Percentiles rank a stretch among this genome's conserved stretches.
Evolutionary conservation across 805 yeast genomes (phyloP).

Genomic region (Saccharomycopsis vini): DNA sequence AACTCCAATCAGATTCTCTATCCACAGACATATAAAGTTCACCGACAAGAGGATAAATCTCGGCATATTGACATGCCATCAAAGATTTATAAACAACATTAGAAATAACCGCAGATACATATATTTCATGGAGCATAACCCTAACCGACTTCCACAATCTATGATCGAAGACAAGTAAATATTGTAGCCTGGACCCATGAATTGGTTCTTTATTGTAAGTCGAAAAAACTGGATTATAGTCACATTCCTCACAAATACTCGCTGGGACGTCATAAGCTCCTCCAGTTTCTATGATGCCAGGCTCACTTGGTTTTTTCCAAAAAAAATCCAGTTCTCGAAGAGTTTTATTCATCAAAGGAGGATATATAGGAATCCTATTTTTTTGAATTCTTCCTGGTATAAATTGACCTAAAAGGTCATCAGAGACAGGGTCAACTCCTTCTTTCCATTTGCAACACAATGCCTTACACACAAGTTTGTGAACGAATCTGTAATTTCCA

Average conservation of each 20-base stretch:
- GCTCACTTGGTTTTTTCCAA: conserved; percentile 1
- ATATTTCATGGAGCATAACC: conserved; percentile 49
- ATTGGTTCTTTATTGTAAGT: conserved; percentile 20
- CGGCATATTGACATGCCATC: conserved; percentile 74
- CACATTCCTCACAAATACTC: conserved; percentile 37
- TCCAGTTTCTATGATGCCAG: neutral
- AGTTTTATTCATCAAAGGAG: conserved; percentile 2
- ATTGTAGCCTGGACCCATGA: conserved; percentile 35
- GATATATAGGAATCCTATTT: conserved; percentile 8
- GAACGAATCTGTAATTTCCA: conserved; percentile 37
- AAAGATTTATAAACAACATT: conserved; percentile 45
- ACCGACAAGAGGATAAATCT: conserved; percentile 66
- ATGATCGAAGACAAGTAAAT: conserved; percentile 49
- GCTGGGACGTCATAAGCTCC: conserved; percentile 39
- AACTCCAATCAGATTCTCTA: conserved; percentile 70
- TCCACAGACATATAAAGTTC: conserved; percentile 63
- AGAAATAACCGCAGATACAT: conserved; percentile 55
- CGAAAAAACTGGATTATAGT: conserved; percentile 27
- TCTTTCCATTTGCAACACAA: conserved; percentile 54
- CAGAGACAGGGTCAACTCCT: conserved; percentile 30
- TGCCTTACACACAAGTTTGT: conserved; percentile 46
- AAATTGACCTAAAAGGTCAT: conserved; percentile 2
- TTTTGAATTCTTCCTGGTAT: conserved; percentile 9
- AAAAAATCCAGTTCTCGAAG: neutral
- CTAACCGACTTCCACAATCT: conserved; percentile 64